Evolutionary conservation across 805 yeast genomes (phyloP).

Genomic region (Maudiozyma bulderi): DNA sequence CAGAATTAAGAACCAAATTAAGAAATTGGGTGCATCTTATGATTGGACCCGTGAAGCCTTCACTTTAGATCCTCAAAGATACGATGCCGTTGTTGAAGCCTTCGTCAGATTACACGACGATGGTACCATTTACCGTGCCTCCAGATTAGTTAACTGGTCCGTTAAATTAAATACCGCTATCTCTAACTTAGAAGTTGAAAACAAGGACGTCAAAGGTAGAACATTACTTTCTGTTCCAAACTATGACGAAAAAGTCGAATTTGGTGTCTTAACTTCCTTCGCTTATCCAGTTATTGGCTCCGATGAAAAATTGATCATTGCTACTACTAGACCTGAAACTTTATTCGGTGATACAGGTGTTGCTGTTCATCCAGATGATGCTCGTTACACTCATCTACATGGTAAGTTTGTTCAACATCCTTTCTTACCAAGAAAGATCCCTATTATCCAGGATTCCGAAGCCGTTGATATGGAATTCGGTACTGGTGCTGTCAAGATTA

Average conservation of each 20-base stretch:
- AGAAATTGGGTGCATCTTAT: conserved; percentile 88
- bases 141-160: conserved; percentile 93
- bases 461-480: conserved; percentile 99
- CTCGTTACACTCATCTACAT: conserved; percentile 86
- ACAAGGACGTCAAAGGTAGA: conserved; percentile 77
- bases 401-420: conserved; percentile 91
- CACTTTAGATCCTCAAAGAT: conserved; percentile 72
- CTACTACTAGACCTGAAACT: conserved; percentile 98
- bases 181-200: conserved; percentile 93
- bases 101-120: conserved; percentile 88
- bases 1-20: conserved; percentile 76
- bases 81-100: conserved; percentile 79
- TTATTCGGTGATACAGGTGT: conserved; percentile 96
- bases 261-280: conserved; percentile 94
- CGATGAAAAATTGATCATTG: conserved; percentile 81
- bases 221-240: conserved; percentile 80
- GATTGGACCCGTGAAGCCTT: conserved; percentile 95
- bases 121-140: conserved; percentile 89
- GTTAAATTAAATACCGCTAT: conserved; percentile 89
- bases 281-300: conserved; percentile 82
- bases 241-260: conserved; percentile 82
- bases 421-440: conserved; percentile 72
- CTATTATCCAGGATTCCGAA: conserved; percentile 81
- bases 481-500: conserved; percentile 98
- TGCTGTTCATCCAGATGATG: conserved; percentile 94